Evolutionary conservation across 768 basidiomycete genomes (phyloP), one percentile per base, ranked within the genome.

Genomic region (Leccinum subtestaceum): DNA sequence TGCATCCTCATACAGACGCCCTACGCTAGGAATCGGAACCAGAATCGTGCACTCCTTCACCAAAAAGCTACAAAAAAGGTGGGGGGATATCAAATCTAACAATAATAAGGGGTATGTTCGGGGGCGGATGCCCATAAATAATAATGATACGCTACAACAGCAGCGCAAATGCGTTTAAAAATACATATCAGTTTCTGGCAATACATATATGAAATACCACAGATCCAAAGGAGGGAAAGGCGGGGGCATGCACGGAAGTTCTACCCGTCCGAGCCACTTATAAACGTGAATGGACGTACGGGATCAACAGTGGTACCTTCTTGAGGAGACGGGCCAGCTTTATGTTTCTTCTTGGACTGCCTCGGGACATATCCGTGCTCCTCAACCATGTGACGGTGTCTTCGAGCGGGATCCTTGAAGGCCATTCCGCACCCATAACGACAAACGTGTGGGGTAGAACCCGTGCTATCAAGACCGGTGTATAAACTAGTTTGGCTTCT

Each of bases 341-440:
- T 76, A 34, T 78, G 76, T 61, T 80, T 81, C 67, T 76, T 80
- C 57, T 77, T 70, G 40, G 74, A 76, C 27, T 77, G 72, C 49
- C 75, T 78, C 3, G 84, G 80, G 19, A 78, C 54, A 59, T 86
- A 83, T 21, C 77, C 76, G 62, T 87, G 85, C 19, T 67, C 72
- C 11, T 78, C 74, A 19, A 80, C 76, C 72, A 83, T 80, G 68
- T 87, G 87, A 38, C 83, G 76, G 62, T 85, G 84, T 47, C 85
- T 75, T 54, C 85, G 77, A 4, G 87, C 85, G 17, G 85, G 85
- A 64, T 88, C 87, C 55, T 82, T 85, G 76, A 87, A 88, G 13
- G 72, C 70, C 62, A 78, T 75, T 11, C 74, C 77, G 60, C 87
- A 88, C 13, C 69, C 70, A 57, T 73, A 83, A 21, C 74, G 79